Conservation (phyloP, 129 eudicot species). For the Deinandra increscens region DNA sequence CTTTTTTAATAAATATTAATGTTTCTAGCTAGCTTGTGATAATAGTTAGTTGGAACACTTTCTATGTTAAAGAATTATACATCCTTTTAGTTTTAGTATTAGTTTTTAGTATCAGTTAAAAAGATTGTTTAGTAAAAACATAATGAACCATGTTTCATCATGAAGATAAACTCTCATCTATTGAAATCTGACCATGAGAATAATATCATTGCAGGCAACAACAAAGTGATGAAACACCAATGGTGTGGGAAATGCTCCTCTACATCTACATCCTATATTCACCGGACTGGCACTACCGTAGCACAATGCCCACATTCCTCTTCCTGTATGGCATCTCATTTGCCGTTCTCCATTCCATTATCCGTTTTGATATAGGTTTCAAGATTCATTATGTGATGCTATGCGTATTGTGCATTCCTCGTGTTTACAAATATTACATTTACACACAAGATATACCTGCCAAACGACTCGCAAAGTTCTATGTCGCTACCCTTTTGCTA, state of each 20-base stretch:
- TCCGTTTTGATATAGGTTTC: constrained; percentile 48
- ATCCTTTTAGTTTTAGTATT: neutral
- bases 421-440: constrained; percentile 53
- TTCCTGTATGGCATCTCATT: constrained; percentile 51
- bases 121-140: neutral
- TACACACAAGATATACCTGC: constrained; percentile 51
- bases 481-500: constrained; percentile 47
- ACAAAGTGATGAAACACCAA: constrained; percentile 50
- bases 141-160: neutral
- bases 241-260: constrained; percentile 74
- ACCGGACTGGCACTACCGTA: constrained; percentile 63
- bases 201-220: constrained; percentile 44
- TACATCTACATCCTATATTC: constrained; percentile 63
- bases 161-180: neutral
- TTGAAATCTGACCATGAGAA: neutral
- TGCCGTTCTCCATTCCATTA: constrained; percentile 45
- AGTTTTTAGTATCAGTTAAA: neutral
- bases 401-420: constrained; percentile 48
- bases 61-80: neutral
- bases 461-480: constrained; percentile 74
- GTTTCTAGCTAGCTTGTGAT: neutral
- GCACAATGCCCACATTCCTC: constrained; percentile 60
- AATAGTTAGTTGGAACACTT: neutral
- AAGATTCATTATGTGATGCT: constrained; percentile 44
- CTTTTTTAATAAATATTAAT: neutral